Conservation (phyloP, 768 basidiomycete species). For the Hericium alpestre region DNA sequence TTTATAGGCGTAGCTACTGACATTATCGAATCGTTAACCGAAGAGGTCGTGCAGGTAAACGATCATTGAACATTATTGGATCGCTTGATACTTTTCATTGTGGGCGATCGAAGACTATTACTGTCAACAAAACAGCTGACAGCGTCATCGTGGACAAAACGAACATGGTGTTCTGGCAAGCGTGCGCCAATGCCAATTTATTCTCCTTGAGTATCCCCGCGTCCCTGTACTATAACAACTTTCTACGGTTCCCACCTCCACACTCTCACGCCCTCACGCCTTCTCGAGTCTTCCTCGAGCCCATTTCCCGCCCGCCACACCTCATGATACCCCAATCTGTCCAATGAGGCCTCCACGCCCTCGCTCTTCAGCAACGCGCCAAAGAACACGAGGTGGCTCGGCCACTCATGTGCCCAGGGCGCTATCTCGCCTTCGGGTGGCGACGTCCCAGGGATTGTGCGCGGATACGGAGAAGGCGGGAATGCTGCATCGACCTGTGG, state of each 20-base stretch:
- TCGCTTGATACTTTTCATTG: too few species aligned
- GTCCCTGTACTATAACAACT: too few species aligned
- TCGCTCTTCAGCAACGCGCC: slow-evolving; percentile 55
- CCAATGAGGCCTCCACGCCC: slow-evolving; percentile 38
- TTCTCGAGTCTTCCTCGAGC: slow-evolving; percentile 65
- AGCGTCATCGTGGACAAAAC: too few species aligned
- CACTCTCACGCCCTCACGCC: slow-evolving; percentile 60
- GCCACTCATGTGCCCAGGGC: slow-evolving; percentile 68
- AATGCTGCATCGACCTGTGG: slow-evolving; percentile 46
- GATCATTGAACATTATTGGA: too few species aligned
- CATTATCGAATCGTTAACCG: too few species aligned
- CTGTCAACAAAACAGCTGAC: too few species aligned
- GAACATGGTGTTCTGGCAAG: too few species aligned
- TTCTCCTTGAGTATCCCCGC: too few species aligned
- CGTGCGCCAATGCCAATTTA: too few species aligned
- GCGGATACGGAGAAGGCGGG: slow-evolving; percentile 49
- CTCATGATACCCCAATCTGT: slow-evolving; percentile 49
- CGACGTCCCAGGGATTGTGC: slow-evolving; percentile 35
- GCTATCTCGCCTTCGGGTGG: slow-evolving; percentile 15
- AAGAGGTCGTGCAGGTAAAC: too few species aligned
- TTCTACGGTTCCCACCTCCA: slow-evolving; percentile 30
- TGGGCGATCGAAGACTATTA: too few species aligned
- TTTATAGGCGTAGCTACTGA: too few species aligned
- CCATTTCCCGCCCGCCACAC: slow-evolving; percentile 54
- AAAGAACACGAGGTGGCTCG: slow-evolving; percentile 74